phyloP scores from a whole-genome alignment of 371 early-diverging fungal species.

The Mucor lusitanicus region DNA sequence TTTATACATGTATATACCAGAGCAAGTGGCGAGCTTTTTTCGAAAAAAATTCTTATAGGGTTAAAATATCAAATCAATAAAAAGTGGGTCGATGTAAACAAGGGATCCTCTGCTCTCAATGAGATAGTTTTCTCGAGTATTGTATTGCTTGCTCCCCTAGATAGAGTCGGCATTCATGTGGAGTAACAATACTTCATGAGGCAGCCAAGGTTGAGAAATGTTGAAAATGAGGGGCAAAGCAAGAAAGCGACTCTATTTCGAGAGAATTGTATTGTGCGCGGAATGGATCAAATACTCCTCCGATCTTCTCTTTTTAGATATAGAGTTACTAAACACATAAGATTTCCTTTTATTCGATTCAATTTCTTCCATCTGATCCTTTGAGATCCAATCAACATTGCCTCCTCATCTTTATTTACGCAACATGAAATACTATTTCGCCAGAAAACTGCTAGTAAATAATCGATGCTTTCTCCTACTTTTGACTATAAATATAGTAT shows the following conservation, averaged over 20 bases:
- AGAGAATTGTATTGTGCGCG: background rate
- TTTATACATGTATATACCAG: background rate
- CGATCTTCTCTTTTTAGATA: background rate
- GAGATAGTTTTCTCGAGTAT: background rate
- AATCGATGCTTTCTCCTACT: no score
- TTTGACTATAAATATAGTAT: background rate
- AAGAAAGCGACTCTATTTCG: background rate
- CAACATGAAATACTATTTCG: no score
- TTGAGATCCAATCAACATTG: background rate
- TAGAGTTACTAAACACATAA: background rate
- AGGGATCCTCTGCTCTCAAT: slow-evolving; percentile 2
- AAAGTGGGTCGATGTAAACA: background rate
- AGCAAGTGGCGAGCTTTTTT: background rate
- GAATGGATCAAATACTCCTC: background rate
- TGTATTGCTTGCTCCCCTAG: no score
- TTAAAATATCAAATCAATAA: background rate
- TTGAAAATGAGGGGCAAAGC: background rate
- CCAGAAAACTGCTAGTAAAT: no score
- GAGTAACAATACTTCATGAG: no score
- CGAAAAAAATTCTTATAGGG: background rate
- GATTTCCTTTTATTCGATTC: background rate
- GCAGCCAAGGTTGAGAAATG: no score
- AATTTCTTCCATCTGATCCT: background rate
- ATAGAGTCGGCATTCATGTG: no score
- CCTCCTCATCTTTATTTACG: no score